phyloP scores from a whole-genome alignment of 148 eudicot species.

The Drosera capensis region DNA sequence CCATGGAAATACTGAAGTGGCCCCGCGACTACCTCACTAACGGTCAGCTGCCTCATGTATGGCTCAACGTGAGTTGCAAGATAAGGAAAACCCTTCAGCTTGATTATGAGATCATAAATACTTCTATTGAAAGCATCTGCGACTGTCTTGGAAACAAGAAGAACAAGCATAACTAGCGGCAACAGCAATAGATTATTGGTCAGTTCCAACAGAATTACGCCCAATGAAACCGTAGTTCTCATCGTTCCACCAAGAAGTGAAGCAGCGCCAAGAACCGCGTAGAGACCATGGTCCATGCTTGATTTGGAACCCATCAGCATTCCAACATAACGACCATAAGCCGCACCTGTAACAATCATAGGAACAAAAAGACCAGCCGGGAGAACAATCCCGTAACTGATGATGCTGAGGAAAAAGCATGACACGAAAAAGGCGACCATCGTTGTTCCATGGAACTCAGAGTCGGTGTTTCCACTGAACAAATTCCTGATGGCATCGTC shows the following conservation, averaged over 20 bases:
- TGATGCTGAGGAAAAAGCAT: conserved; percentile 63
- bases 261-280: conserved; percentile 85
- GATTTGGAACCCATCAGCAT: conserved; percentile 53
- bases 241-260: conserved; percentile 87
- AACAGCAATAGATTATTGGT: conserved; percentile 67
- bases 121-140: conserved; percentile 69
- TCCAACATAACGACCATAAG: conserved; percentile 78
- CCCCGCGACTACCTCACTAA: conserved; percentile 61
- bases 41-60: conserved; percentile 85
- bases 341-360: conserved; percentile 70
- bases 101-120: conserved; percentile 67
- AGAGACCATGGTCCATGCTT: conserved; percentile 70
- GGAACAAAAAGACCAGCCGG: conserved; percentile 93
- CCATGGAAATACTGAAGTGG: conserved; percentile 73
- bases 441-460: conserved; percentile 61
- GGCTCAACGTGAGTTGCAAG: conserved; percentile 80
- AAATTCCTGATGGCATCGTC: conserved; percentile 86
- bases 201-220: conserved; percentile 74
- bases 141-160: conserved; percentile 77
- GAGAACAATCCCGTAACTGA: conserved; percentile 70
- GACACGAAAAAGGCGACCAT: conserved; percentile 57
- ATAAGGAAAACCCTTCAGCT: conserved; percentile 73
- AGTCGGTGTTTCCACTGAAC: conserved; percentile 63
- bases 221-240: conserved; percentile 88
- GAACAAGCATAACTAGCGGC: conserved; percentile 75